Percentiles rank a stretch among this genome's conserved stretches.
Conservation (phyloP, 148 eudicot species). For the Polygonum aviculare region DNA sequence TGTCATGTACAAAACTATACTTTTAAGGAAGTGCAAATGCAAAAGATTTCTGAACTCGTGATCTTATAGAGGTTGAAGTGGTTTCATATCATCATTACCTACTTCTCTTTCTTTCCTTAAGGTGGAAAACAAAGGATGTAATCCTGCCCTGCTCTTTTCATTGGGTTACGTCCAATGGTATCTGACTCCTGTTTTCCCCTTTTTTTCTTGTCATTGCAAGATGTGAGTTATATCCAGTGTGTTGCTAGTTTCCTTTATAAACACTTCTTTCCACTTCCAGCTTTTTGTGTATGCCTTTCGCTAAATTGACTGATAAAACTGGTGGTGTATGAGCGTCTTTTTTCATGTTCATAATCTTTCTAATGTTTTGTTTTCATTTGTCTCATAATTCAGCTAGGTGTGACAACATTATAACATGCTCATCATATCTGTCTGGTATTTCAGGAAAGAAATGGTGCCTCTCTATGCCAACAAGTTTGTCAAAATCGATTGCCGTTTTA, state of each 20-base stretch:
- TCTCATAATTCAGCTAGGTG: too few relatives aligned
- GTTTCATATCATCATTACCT: background rate
- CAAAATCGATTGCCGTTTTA: background rate
- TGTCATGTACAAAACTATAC: background rate
- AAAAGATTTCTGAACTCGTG: background rate
- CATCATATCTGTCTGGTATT: background rate
- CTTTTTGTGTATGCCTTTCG: too few relatives aligned
- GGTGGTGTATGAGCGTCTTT: too few relatives aligned
- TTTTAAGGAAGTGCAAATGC: too few relatives aligned
- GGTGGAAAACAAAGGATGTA: background rate
- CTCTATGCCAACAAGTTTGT: background rate
- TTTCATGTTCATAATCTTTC: too few relatives aligned
- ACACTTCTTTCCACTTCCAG: too few relatives aligned
- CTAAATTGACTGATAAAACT: too few relatives aligned
- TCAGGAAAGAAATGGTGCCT: background rate
- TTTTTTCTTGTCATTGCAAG: too few relatives aligned
- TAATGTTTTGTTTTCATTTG: too few relatives aligned
- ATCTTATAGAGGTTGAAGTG: background rate
- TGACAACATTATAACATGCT: background rate
- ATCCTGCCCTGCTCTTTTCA: background rate
- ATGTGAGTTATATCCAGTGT: background rate
- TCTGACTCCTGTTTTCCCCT: too few relatives aligned
- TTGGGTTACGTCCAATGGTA: too few relatives aligned
- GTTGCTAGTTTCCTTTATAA: background rate
- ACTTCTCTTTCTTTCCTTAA: background rate